Base-by-base conservation (phyloP, 2,329 filamentous ascomycete genomes). In the Ophiostoma sp. region DNA sequence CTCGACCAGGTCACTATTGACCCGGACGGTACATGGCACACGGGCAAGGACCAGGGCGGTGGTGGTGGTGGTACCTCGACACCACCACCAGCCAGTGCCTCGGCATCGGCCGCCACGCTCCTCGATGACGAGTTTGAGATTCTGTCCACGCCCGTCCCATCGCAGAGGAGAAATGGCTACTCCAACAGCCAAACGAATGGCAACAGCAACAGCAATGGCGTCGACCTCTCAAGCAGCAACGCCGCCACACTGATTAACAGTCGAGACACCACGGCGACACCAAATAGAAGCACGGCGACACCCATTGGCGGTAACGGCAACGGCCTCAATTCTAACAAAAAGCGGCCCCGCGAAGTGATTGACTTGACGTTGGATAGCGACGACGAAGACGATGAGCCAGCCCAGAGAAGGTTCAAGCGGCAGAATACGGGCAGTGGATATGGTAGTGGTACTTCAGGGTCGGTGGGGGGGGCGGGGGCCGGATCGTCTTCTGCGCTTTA, bases 1-100 rank as follows among this genome's bases (percentile, higher is more conserved):
- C 85, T 91, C 0, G 94, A 98, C 73, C 93, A 97, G 77, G 94
- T 98, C 33, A 95, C 91, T 0, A 93, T 99, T 57, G 93, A 98
- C 78, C 94, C 95, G 0, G 88, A 94, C 76, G 96, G 95, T 2
- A 85, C 87, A 77, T 99, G 96, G 96, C 81, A 82, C 69, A 79
- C 52, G 0, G 75, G 64, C 1, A 74, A 74, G 42, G 19, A 52
- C 2, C 42, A 63, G 22, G 8, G 77, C 72, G 45, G 45, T 11
- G 59, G 42, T 31, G 25, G 42, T 11, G 39, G 19, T 52, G 25
- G 31, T 22, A 3, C n/a, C 25, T 36, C 25, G 1, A 19, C 59
- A 22, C 61, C 68, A 57, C 55, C 66, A 42, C 52, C 17, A 36
- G 25, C 64, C 45, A 36, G 9, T 39, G 31, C 22, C 25, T 25